These are phyloP conservation scores for Lactifluus rugatus DNA, from an alignment of 768 basidiomycete genomes.

Conservation along the genomic window DNA sequence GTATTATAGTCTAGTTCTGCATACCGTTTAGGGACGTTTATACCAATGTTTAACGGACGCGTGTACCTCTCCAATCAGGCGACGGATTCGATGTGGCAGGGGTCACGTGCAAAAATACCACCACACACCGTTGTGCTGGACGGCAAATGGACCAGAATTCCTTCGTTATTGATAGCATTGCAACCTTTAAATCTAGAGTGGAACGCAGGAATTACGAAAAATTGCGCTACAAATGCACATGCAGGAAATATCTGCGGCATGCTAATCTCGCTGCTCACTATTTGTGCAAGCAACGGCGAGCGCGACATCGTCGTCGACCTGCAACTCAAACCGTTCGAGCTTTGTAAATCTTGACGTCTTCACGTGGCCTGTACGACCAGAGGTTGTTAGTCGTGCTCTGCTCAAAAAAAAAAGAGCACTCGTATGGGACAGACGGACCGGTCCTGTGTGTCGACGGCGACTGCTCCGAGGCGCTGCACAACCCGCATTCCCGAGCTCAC, in stretches of 20 bases:
- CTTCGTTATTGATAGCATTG: no score
- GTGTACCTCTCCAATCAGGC: no score
- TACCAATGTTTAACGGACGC: not conserved
- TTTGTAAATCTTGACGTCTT: conserved; percentile 89
- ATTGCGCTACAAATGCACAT: not conserved
- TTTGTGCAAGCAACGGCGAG: no score
- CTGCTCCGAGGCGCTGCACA: conserved; percentile 83
- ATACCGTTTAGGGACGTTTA: conserved; percentile 2
- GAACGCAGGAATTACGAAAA: not conserved
- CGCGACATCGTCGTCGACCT: not conserved
- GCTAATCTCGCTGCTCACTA: no score
- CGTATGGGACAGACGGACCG: conserved; percentile 58
- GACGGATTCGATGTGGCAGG: no score
- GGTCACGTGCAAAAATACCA: no score
- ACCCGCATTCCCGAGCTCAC: conserved; percentile 89
- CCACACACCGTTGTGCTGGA: no score
- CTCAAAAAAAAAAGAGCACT: not conserved
- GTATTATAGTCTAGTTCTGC: not conserved
- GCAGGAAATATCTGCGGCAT: not conserved
- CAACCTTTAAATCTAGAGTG: no score
- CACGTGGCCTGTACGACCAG: conserved; percentile 37
- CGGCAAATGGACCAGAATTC: no score
- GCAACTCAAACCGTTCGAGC: conserved; percentile 29
- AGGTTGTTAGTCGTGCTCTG: not conserved
- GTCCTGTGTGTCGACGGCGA: conserved; percentile 83